Evolutionary conservation across 305 asterid genomes (phyloP), one percentile per base, ranked within the genome.

Genomic region (Fraxinus velutina): DNA sequence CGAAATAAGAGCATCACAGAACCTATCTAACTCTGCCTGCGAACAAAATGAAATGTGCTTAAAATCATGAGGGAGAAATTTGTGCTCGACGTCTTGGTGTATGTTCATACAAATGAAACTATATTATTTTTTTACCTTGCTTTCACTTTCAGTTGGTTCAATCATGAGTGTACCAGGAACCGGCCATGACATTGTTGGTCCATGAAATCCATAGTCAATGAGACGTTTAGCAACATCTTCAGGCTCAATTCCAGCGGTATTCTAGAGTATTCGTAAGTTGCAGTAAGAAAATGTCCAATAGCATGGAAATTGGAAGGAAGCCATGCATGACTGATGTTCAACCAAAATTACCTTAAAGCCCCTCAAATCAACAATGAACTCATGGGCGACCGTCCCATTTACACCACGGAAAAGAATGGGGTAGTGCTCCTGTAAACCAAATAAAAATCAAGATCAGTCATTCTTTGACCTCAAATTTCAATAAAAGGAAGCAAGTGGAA

Each of bases 191-290:
- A 89, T 89, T 27, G 92, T 89, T 64, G 92, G 92, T 50, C 12
- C 99, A 83, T 95, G 99, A 71, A 95, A 95, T 86, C 99, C 99
- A 50, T 50, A 44, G 86, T 95, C 99, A 88, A 95, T 95, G 32
- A 95, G 97, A 88, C 98, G 98, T 80, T 95, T 95, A 44, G 99
- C 99, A 76, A 95, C 97, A 83, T 95, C 99, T 87, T 95, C 99
- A 8, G 99, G 93, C 90, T 95, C 99, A 66, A 95, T 89, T 80
- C 99, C 98, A 88, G 98, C 99, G 76, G 98, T 92, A 81, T 80
- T 88, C 99, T 95, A 81, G 75, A 79, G 24, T 34, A 74, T 64
- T 64, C 30, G 42, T 22, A 73, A 73, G 78, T 78, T 30, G 72
- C 29, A 71, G 50, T 77, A 50, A 84, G 81, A 60, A 83, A 82